A percentile compares a stretch with the other conserved stretches of the same genome.
Evolutionary conservation across 345 rosid species (phyloP).

Genomic region (Lumnitzera racemosa): DNA sequence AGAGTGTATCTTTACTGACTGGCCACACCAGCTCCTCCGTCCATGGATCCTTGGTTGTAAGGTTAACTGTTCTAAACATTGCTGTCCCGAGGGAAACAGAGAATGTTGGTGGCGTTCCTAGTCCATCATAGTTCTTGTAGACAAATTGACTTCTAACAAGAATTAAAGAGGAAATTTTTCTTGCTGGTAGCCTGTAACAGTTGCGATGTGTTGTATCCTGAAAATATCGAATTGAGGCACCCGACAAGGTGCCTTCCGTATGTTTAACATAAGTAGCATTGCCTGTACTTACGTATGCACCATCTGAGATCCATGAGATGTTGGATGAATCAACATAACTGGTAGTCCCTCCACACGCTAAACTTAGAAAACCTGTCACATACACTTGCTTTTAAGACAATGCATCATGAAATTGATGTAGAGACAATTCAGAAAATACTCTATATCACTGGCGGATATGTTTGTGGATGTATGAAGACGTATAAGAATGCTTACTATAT

Average conservation of each 20-base stretch:
- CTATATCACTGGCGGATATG: too few relatives aligned
- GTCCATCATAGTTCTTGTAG: constrained; percentile 71
- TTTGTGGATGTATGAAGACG: too few relatives aligned
- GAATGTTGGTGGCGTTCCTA: constrained; percentile 58
- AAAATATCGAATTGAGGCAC: constrained; percentile 51
- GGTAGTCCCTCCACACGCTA: constrained; percentile 60
- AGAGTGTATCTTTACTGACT: constrained; percentile 32
- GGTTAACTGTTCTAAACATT: constrained; percentile 45
- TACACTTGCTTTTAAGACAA: not conserved
- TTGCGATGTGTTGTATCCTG: constrained; percentile 35
- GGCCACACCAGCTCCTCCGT: constrained; percentile 72
- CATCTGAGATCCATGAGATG: constrained; percentile 64
- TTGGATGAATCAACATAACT: constrained; percentile 38
- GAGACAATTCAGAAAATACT: not conserved
- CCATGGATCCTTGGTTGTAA: constrained; percentile 64
- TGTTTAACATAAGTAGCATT: constrained; percentile 33
- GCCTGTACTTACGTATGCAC: constrained; percentile 47
- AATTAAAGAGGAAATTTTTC: constrained; percentile 43
- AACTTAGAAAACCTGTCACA: constrained; percentile 73
- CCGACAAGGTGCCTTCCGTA: constrained; percentile 25
- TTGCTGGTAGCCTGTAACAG: constrained; percentile 59
- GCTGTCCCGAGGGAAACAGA: constrained; percentile 66
- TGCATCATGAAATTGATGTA: not conserved
- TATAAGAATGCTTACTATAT: too few relatives aligned
- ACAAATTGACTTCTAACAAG: constrained; percentile 67